These are phyloP conservation scores for Claviceps arundinis DNA, from an alignment of 2,329 filamentous ascomycete genomes.

Conservation along the genomic window DNA sequence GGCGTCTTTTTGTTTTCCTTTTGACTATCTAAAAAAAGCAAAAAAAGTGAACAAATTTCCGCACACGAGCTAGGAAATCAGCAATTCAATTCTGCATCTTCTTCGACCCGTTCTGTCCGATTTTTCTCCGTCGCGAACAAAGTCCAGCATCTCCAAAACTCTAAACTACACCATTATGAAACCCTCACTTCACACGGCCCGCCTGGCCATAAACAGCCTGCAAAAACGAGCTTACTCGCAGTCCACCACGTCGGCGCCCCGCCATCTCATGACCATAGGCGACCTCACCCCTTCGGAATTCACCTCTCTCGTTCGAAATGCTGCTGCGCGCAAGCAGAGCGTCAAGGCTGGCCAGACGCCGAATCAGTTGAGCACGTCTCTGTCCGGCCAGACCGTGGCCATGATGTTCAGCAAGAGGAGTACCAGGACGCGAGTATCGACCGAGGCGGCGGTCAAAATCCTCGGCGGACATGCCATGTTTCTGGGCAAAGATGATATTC, in stretches of 20 bases:
- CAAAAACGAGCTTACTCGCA: conserved; percentile 32
- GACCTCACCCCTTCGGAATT: conserved; percentile 75
- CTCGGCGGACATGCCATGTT: conserved; percentile 96
- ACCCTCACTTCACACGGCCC: conserved; percentile 20
- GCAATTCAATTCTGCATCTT: too few relatives aligned
- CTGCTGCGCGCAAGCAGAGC: conserved; percentile 57
- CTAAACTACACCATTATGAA: conserved; percentile 16
- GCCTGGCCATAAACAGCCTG: conserved; percentile 20
- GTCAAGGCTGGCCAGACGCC: conserved; percentile 54
- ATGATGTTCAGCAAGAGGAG: conserved; percentile 97
- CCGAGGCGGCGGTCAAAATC: conserved; percentile 76
- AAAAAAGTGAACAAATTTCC: too few relatives aligned
- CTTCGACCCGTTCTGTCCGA: too few relatives aligned
- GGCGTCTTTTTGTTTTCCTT: too few relatives aligned
- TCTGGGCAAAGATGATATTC: conserved; percentile 87
- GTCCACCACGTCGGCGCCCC: conserved; percentile 33
- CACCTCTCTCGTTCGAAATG: conserved; percentile 70
- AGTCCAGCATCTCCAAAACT: not conserved
- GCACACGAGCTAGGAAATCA: too few relatives aligned
- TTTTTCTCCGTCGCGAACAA: too few relatives aligned
- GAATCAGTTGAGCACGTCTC: conserved; percentile 41
- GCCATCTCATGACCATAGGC: conserved; percentile 84
- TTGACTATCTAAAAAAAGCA: too few relatives aligned
- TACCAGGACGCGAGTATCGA: conserved; percentile 85
- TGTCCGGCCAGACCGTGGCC: conserved; percentile 71